A percentile compares a stretch with the other conserved stretches of the same genome.
These are phyloP conservation scores for Tulasnella sp. DNA, from an alignment of 768 basidiomycete species.

Conservation along the genomic window DNA sequence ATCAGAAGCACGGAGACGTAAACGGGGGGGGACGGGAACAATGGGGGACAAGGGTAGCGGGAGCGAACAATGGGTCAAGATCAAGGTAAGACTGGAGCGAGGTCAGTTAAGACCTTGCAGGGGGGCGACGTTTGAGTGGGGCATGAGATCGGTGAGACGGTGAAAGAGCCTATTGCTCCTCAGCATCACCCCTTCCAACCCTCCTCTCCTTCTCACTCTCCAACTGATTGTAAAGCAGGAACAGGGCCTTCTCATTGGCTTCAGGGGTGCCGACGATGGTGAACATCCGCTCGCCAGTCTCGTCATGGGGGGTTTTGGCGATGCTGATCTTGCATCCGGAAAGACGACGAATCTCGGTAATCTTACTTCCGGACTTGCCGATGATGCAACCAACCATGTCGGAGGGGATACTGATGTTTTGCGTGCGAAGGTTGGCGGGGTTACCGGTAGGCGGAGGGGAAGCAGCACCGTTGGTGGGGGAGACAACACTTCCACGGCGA, in stretches of 20 bases:
- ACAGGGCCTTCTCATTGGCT: constrained; percentile 96
- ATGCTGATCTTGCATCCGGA: constrained; percentile 98
- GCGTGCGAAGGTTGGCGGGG: constrained; percentile 84
- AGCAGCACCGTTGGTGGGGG: constrained; percentile 43
- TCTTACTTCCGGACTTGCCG: constrained; percentile 95
- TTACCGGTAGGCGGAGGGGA: constrained; percentile 37
- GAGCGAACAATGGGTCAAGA: not conserved
- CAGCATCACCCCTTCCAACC: constrained; percentile 67
- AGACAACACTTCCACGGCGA: constrained; percentile 29
- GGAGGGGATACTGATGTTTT: constrained; percentile 98
- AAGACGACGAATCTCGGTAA: constrained; percentile 97
- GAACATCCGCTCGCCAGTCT: constrained; percentile 99
- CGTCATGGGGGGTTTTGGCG: constrained; percentile 98
- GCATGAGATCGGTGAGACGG: no score
- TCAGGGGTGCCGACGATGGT: constrained; percentile 96
- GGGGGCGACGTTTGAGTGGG: constrained; percentile 4
- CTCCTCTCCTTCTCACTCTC: constrained; percentile 96
- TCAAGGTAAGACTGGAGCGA: constrained; percentile 17
- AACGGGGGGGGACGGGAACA: constrained; percentile 11
- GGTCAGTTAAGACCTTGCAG: constrained; percentile 31
- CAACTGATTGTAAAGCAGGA: constrained; percentile 90
- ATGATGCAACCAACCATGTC: constrained; percentile 99
- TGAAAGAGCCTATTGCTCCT: constrained; percentile 27
- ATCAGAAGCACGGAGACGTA: not conserved
- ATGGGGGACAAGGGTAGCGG: not conserved